Base-by-base conservation (phyloP, 768 basidiomycete species). In the Phylloporus arenicola region DNA sequence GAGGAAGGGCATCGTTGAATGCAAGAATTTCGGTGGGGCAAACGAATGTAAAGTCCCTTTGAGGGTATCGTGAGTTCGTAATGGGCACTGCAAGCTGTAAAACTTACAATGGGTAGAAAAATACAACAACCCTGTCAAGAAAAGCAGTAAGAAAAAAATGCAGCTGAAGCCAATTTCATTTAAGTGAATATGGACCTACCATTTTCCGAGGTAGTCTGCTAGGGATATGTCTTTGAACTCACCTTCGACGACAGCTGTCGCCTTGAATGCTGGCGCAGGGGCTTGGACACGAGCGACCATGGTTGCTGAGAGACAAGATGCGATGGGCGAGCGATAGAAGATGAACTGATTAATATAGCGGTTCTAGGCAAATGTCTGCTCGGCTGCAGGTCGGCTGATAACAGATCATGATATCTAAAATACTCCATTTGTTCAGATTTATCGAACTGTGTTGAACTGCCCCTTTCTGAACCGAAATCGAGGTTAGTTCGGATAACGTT, bases 21-120 rank as follows among this genome's bases (percentile, higher is more conserved):
- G 92, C 93, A 41, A 94, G 80, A 64, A 96, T 94, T 70, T 95
- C 93, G 50, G 92, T 93, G 16, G 91, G 91, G 72, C 91, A 94
- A 59, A 89, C 88, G 59, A 88, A 89, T 30, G 89, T 90, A 70
- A 89, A 91, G 63, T 88, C 87, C 75, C 86, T 91, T 53, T 20
- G 40, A 20, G 33, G 22, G 45, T 8, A 10, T n/a, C 9, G 30
- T 56, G 30, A 54, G 39, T 25, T 16, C 22, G 30, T 2, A n/a
- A 37, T 22, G 5, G 14, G 27, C 24, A 44, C 16, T 22, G 14
- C 3, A 42, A 12, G 6, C 0, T n/a, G 13, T 13, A 31, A 45
- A 56, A 38, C 85, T 56, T 72, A 91, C 88, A 95, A 80, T 6
- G 93, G 93, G 71, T 96, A 96, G 75, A 95, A 94, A 68, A 95